Evolutionary conservation across 169 alveolate species (phyloP), one percentile per base, ranked within the genome.

Genomic region (Eimeria necatrix): DNA sequence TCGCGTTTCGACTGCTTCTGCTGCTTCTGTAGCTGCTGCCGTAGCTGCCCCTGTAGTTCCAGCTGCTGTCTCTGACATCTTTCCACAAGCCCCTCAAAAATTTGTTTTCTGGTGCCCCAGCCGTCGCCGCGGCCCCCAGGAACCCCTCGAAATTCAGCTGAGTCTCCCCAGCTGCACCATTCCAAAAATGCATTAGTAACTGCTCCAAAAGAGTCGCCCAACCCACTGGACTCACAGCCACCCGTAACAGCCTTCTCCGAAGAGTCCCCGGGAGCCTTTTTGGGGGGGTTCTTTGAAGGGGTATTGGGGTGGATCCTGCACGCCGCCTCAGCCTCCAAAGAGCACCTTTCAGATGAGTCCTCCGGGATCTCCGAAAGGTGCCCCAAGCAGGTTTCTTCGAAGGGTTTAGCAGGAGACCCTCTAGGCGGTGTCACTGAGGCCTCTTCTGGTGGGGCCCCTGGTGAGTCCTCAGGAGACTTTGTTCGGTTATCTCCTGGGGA

Each of bases 161-260:
- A 20, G 7, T 80, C 71, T 46, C 53, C 89, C 71, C 70, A 5
- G 89, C 89, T 80, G 89, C 89, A 80, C 89, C 89, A 80, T 70
- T 80, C 89, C 73, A 80, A 49, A 53, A 80, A 80, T 16, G 89
- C 89, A 53, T 80, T 80, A 6, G 89, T 46, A 8, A 9, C 73
- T 24, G 48, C 71, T 52, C 32, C 89, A 53, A 53, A 0, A 8
- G 20, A 56, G 68, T 18, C 68, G 68, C 20, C 68, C 12, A 18
- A 14, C 68, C 68, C 20, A 3, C 68, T 14, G 68, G 20, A 56
- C 68, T 56, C 22, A 10, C 20, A 14, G 49, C 89, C 89, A 24
- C 71, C 89, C 26, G 49, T 26, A 53, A 49, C 68, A 24, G 68
- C 61, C 7, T 73, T 41, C 84, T 74, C 85, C 85, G 3, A 10